Evolutionary conservation across 1,284 basidiomycete species (phyloP).

Genomic region (Rhizoctonia solani): DNA sequence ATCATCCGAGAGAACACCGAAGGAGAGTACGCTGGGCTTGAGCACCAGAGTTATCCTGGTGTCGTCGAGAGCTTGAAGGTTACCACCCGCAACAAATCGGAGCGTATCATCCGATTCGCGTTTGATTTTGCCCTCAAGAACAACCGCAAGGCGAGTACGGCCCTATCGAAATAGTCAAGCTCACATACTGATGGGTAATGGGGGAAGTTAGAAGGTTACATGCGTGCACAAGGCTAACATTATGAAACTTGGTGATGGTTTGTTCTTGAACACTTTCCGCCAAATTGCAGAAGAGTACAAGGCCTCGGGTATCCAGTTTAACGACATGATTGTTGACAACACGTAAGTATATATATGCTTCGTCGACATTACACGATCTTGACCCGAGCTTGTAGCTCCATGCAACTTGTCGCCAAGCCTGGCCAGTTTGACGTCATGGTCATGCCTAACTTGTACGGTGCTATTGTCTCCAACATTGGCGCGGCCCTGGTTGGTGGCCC

Average conservation of each 20-base stretch:
- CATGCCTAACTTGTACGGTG: slow-evolving; percentile 71
- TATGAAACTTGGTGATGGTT: slow-evolving; percentile 99
- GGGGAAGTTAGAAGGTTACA: slow-evolving; percentile 85
- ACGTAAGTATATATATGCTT: slow-evolving; percentile 62
- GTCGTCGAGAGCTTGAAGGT: slow-evolving; percentile 99
- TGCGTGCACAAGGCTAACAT: slow-evolving; percentile 99
- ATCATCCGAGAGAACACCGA: slow-evolving; percentile 99
- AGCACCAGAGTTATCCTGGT: slow-evolving; percentile 98
- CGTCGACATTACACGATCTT: neutral
- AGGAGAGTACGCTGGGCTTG: slow-evolving; percentile 98
- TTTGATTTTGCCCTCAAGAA: slow-evolving; percentile 99
- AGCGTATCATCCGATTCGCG: slow-evolving; percentile 96
- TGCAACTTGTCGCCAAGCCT: slow-evolving; percentile 97
- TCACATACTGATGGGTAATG: slow-evolving; percentile 11
- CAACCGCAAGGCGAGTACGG: slow-evolving; percentile 54
- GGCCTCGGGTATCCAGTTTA: slow-evolving; percentile 87
- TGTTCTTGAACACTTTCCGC: slow-evolving; percentile 99
- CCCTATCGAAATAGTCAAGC: neutral
- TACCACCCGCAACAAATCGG: slow-evolving; percentile 92
- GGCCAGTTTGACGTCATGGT: slow-evolving; percentile 98
- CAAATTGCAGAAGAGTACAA: slow-evolving; percentile 95
- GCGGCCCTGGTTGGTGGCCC: slow-evolving; percentile 98
- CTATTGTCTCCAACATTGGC: slow-evolving; percentile 98
- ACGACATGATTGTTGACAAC: slow-evolving; percentile 99
- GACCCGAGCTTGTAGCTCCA: slow-evolving; percentile 62